These are phyloP conservation scores for Cordia subcordata DNA, from an alignment of 257 asterid genomes.

Conservation along the genomic window DNA sequence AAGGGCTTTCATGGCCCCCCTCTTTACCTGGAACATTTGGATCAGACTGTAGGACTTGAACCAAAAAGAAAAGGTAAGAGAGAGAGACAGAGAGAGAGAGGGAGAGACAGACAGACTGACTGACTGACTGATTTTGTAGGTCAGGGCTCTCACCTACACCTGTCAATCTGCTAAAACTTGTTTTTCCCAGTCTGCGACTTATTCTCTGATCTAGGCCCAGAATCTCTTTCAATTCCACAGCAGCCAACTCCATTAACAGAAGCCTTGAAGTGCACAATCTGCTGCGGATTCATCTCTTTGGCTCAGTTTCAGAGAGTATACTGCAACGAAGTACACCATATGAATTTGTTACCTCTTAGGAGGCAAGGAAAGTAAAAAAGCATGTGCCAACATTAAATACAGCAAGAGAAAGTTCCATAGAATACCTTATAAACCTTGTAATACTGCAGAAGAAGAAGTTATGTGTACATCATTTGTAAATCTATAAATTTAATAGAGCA, in stretches of 20 bases:
- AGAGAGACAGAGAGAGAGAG: not conserved
- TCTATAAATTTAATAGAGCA: too few relatives aligned
- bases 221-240: constrained; percentile 66
- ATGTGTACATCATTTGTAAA: too few relatives aligned
- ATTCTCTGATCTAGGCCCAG: constrained; percentile 46
- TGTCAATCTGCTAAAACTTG: constrained; percentile 35
- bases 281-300: constrained; percentile 58
- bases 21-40: constrained; percentile 48
- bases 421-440: too few relatives aligned
- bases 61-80: constrained; percentile 6
- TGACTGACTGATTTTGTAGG: too few relatives aligned
- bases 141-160: constrained; percentile 47
- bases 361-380: too few relatives aligned
- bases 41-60: constrained; percentile 16
- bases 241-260: constrained; percentile 77
- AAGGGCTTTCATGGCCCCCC: constrained; percentile 46
- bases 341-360: too few relatives aligned
- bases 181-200: constrained; percentile 52
- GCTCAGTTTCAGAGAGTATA: not conserved
- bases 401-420: too few relatives aligned
- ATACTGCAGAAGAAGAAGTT: too few relatives aligned
- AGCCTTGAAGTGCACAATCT: constrained; percentile 58
- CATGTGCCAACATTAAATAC: too few relatives aligned
- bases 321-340: not conserved
- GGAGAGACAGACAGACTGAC: too few relatives aligned